These are phyloP conservation scores for Symbiotaphrina buchneri DNA, from an alignment of 495 filamentous ascomycete genomes.

Conservation along the genomic window DNA sequence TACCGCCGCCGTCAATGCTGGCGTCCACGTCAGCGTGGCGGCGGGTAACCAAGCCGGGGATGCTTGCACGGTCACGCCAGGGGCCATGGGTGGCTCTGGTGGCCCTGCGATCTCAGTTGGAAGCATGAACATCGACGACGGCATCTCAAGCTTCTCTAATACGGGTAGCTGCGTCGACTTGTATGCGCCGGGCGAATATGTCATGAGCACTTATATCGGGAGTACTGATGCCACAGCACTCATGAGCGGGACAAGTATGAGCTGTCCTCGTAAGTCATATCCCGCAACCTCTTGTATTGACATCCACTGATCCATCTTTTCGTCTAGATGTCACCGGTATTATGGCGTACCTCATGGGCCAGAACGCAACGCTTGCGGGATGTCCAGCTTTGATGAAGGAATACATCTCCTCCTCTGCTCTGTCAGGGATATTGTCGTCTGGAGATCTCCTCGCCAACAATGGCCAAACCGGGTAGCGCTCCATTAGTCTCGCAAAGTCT, in stretches of 20 bases:
- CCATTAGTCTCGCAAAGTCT: too few species aligned
- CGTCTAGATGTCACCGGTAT: constrained; percentile 20
- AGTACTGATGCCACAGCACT: constrained; percentile 11
- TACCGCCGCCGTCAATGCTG: constrained; percentile 8
- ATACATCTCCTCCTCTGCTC: constrained; percentile 7
- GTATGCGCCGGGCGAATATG: constrained; percentile 17
- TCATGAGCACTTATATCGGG: constrained; percentile 14
- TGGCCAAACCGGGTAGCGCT: too few species aligned
- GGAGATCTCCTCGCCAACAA: too few species aligned
- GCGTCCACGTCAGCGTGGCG: constrained; percentile 17
- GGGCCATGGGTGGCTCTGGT: constrained; percentile 11
- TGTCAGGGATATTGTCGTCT: neutral
- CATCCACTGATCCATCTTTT: neutral
- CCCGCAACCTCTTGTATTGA: neutral
- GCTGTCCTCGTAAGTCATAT: constrained; percentile 16
- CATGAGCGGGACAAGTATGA: constrained; percentile 17
- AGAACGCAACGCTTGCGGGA: constrained; percentile 11
- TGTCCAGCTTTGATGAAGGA: constrained; percentile 18
- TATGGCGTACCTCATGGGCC: constrained; percentile 22
- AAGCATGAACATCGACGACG: constrained; percentile 12
- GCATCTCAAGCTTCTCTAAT: constrained; percentile 15
- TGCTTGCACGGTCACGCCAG: constrained; percentile 13
- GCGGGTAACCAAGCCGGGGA: constrained; percentile 15
- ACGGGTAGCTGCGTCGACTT: constrained; percentile 19
- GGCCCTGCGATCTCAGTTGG: constrained; percentile 16